These are phyloP conservation scores for Saccharum officinarum DNA, from an alignment of 176 grass and related monocot species.

Conservation along the genomic window DNA sequence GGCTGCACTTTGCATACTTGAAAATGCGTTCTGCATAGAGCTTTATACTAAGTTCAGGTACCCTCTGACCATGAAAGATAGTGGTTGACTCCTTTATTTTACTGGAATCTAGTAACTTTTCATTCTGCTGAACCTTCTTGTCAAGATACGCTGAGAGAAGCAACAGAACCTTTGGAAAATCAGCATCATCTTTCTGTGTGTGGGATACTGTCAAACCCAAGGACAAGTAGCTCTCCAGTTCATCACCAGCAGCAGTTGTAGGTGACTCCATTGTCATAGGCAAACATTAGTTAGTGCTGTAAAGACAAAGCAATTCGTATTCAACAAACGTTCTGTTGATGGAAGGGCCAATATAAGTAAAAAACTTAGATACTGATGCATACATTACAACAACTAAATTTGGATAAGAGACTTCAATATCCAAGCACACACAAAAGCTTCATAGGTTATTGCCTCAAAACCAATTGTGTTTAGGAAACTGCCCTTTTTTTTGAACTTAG, in stretches of 20 bases:
- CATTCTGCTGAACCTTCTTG: constrained; percentile 54
- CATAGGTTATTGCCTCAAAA: no score
- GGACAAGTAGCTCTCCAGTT: constrained; percentile 57
- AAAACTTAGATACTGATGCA: not conserved
- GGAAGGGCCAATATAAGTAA: not conserved
- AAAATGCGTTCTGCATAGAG: constrained; percentile 85
- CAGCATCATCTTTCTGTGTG: constrained; percentile 40
- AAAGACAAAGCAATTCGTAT: constrained; percentile 29
- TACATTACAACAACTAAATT: not conserved
- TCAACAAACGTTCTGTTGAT: not conserved
- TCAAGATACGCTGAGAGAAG: constrained; percentile 74
- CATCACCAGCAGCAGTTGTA: constrained; percentile 32
- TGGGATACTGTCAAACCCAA: constrained; percentile 63
- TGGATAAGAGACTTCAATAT: not conserved
- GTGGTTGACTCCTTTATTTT: constrained; percentile 53
- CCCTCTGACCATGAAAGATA: constrained; percentile 75
- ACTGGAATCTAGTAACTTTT: constrained; percentile 53
- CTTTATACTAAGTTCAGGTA: constrained; percentile 74
- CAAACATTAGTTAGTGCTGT: constrained; percentile 44
- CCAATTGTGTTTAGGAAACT: no score
- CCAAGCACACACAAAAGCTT: not conserved
- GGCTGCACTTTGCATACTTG: constrained; percentile 91
- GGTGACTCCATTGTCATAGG: constrained; percentile 44
- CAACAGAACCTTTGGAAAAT: constrained; percentile 70
- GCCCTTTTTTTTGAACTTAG: no score